Evolutionary conservation across 345 rosid species (phyloP), one percentile per base, ranked within the genome.

Genomic region (Eucalyptus sp.): DNA sequence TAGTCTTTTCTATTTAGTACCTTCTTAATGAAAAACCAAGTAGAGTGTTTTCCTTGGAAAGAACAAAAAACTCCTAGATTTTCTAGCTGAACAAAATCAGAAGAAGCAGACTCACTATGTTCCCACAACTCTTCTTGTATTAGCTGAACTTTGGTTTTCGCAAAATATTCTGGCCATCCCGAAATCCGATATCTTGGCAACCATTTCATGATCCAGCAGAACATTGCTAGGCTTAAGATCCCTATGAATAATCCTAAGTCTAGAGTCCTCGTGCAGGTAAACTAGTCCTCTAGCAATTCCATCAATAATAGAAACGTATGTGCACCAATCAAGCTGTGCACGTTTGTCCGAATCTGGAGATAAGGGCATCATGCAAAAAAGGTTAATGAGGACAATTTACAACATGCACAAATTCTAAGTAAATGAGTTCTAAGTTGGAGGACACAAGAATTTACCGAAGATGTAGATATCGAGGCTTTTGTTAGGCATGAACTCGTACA

Each of bases 261-360:
- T 92, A 24, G 95, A 95, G 86, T 94, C 95, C 58, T 95, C 89
- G 7, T 95, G 96, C 8, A 95, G 93, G 87, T 94, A 95, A 56
- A 94, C 87, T 64, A 94, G 87, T 49, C 94, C 94, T 87, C 86
- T 89, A 5, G 93, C 94, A 49, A 94, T 92, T 41, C 95, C 94
- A 52, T 79, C 24, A 11, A 92, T 90, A 24, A 93, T 95, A 50
- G 52, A 88, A 41, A 86, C 86, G 50, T 87, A 89, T 64, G 87
- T 93, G 54, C 52, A 84, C 96, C 97, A 95, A 66, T 92, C 89
- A 49, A 95, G 90, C 27, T 15, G 29, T 43, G 87, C 27, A 5
- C 89, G 89, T 89, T 86, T 90, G n/a, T 54, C 86, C 7, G 37
- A 43, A 89, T 94, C 94, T 93, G 89, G 54, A 88, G 86, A 83